Conservation (phyloP, 495 filamentous ascomycete genomes). For the Lasiosphaeria miniovina region DNA sequence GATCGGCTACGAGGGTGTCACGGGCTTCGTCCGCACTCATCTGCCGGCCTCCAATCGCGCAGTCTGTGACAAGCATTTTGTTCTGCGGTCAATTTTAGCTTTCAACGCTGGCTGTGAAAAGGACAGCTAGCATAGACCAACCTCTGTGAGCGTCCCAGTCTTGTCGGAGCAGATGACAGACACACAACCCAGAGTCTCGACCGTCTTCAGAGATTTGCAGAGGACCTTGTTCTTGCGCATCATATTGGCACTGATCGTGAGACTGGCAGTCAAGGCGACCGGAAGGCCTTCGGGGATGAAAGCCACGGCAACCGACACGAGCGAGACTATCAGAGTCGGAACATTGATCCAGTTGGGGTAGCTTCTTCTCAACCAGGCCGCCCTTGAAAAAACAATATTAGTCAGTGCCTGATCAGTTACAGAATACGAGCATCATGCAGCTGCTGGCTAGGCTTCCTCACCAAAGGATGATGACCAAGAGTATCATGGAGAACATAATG, state of each 20-base stretch:
- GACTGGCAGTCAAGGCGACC: constrained; percentile 59
- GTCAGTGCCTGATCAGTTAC: not conserved
- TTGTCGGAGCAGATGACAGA: constrained; percentile 68
- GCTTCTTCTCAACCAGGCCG: constrained; percentile 57
- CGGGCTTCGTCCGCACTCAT: constrained; percentile 40
- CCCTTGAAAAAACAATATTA: constrained; percentile 39
- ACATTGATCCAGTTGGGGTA: constrained; percentile 67
- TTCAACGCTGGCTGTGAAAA: not conserved
- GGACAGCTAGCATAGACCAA: constrained; percentile 17
- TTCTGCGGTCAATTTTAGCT: constrained; percentile 35
- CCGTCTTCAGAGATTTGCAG: constrained; percentile 63
- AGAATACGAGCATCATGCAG: not conserved
- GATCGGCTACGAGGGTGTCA: constrained; percentile 33
- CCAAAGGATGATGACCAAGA: constrained; percentile 58
- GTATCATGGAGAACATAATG: constrained; percentile 54
- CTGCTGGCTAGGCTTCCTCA: constrained; percentile 24
- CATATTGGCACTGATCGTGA: constrained; percentile 56
- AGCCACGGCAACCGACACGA: constrained; percentile 66
- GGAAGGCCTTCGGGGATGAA: constrained; percentile 73
- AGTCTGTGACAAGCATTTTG: constrained; percentile 60
- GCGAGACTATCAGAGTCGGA: constrained; percentile 61
- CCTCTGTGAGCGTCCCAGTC: constrained; percentile 64
- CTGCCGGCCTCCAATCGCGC: constrained; percentile 40
- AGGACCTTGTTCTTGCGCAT: constrained; percentile 64
- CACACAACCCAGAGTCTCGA: constrained; percentile 68